Evolutionary conservation across 495 filamentous ascomycete species (phyloP).

Genomic region (Penicillium parvum): DNA sequence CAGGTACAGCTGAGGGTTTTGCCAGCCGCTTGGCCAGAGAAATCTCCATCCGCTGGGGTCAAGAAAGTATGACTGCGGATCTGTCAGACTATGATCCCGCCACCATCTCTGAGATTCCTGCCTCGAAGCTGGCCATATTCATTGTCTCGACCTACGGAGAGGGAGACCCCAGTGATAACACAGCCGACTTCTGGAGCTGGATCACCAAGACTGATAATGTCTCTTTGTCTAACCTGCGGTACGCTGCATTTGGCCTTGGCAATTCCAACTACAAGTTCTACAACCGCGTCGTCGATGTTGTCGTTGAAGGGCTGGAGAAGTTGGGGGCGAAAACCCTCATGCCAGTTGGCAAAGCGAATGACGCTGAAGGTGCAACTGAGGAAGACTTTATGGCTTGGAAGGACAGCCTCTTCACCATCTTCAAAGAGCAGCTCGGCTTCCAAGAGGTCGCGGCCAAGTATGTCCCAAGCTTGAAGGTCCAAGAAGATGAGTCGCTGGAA

Average conservation of each 20-base stretch:
- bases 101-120: conserved; percentile 34
- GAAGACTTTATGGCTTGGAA: conserved; percentile 53
- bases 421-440: conserved; percentile 32
- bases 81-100: conserved; percentile 47
- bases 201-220: conserved; percentile 25
- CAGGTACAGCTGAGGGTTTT: conserved; percentile 50
- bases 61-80: conserved; percentile 43
- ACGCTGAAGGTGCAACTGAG: conserved; percentile 43
- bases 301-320: conserved; percentile 30
- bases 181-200: conserved; percentile 44
- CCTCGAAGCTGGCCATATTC: conserved; percentile 44
- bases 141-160: conserved; percentile 53
- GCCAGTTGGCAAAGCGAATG: conserved; percentile 40
- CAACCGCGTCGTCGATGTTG: conserved; percentile 43
- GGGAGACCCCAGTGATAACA: conserved; percentile 52
- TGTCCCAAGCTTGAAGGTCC: conserved; percentile 36
- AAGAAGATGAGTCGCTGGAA: conserved; percentile 35
- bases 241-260: conserved; percentile 44
- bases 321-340: conserved; percentile 38
- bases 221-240: conserved; percentile 33
- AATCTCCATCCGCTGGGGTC: conserved; percentile 37
- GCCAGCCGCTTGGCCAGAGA: conserved; percentile 45
- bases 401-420: conserved; percentile 35
- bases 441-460: conserved; percentile 37
- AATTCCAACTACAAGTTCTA: conserved; percentile 53